A percentile compares a stretch with the other conserved stretches of the same genome.
These are phyloP conservation scores for Rhodotorula kratochvilovae DNA, from an alignment of 768 basidiomycete species.

Conservation along the genomic window DNA sequence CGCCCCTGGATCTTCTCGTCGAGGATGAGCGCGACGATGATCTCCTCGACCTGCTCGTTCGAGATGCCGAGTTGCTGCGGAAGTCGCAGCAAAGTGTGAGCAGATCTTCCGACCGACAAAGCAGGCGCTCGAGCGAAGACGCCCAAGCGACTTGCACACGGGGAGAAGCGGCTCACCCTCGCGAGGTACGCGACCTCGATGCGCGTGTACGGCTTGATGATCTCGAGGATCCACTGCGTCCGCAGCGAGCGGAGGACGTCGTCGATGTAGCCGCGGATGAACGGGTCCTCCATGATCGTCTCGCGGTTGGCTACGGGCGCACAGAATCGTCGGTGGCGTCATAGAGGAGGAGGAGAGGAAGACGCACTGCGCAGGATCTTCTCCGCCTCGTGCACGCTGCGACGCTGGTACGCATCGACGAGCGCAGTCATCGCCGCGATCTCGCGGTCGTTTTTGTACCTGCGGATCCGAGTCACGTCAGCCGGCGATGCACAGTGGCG, in stretches of 20 bases:
- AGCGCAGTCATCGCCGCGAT: slow-evolving; percentile 98
- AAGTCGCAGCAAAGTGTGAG: not conserved
- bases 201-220: slow-evolving; percentile 95
- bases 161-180: slow-evolving; percentile 56
- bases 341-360: not conserved
- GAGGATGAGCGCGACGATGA: slow-evolving; percentile 85
- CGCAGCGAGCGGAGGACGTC: slow-evolving; percentile 89
- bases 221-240: slow-evolving; percentile 93
- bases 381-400: slow-evolving; percentile 96
- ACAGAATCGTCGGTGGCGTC: not conserved
- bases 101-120: too few species aligned
- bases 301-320: slow-evolving; percentile 68
- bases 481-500: too few species aligned
- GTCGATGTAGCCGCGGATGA: slow-evolving; percentile 92
- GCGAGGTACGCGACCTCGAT: slow-evolving; percentile 89
- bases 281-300: slow-evolving; percentile 92
- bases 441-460: slow-evolving; percentile 91
- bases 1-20: slow-evolving; percentile 96
- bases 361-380: slow-evolving; percentile 77
- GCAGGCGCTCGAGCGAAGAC: too few species aligned
- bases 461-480: slow-evolving; percentile 43
- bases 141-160: too few species aligned
- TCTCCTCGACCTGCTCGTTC: slow-evolving; percentile 82
- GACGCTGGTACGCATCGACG: slow-evolving; percentile 90
- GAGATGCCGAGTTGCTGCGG: slow-evolving; percentile 90